Base-by-base conservation (phyloP, 176 grass and related monocot genomes). In the Typha latifolia region DNA sequence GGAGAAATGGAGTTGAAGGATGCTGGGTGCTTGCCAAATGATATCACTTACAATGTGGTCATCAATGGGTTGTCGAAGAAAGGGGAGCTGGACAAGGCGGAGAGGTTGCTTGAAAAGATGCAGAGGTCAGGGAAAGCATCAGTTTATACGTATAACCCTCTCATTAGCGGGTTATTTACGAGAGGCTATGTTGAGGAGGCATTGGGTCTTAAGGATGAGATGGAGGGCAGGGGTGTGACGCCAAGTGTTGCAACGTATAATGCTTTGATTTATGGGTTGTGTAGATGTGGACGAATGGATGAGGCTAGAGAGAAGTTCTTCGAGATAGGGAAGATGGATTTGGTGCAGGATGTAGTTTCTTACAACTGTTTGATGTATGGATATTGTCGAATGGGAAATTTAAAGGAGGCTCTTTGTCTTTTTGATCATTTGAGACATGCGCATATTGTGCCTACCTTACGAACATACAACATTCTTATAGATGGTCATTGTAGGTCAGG, bases 381-480 rank as follows among this genome's bases (percentile, higher is more conserved):
- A 5, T 84, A 84, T 61, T 87, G 83, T 72, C 79, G 80, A 53
- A 50, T 34, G 18, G 81, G 72, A 12, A 80, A 80, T 69, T 63
- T 95, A 48, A 73, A 84, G 34, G 78, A 79, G 66, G 81, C 81
- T 37, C 72, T 80, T 68, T 64, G 62, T 64, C 74, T 87, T 19
- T 76, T 90, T 76, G 69, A 72, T 51, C 72, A 79, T 77, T 73
- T 95, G 69, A 82, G 47, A 64, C 6, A 20, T 70, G 65, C 72
- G 47, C 48, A 66, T 47, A 82, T 90, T 75, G 23, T 7, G 48
- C 78, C 83, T 21, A 72, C 32, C 74, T 18, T 80, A 70, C 79
- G 81, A 49, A 84, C 81, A 79, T 90, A 86, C 63, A 87, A 84
- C 69, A 84, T 72, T 74, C 78, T 87, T 74, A 78, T 87, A 62